Percentiles rank a stretch among this genome's conserved stretches.
phyloP scores from a whole-genome alignment of 2,329 filamentous ascomycete species.

The Botrytis medusae region DNA sequence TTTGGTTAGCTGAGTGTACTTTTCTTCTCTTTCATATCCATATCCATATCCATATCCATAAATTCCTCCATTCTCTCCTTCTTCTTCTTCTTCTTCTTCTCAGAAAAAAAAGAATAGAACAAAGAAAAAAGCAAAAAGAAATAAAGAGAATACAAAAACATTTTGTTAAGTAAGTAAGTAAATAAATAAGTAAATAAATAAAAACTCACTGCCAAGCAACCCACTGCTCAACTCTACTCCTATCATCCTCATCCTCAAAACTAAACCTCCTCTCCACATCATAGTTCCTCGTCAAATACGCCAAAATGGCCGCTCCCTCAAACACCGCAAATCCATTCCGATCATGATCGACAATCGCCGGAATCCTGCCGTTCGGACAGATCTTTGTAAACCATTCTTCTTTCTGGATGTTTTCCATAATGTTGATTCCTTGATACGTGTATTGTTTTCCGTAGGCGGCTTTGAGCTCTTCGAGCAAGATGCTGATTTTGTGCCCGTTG shows the following conservation, averaged over 20 bases:
- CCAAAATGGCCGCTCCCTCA: conserved; percentile 71
- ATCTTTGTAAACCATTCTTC: conserved; percentile 64
- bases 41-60: neutral
- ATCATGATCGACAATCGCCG: conserved; percentile 66
- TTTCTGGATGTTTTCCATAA: conserved; percentile 63
- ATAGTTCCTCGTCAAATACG: conserved; percentile 72
- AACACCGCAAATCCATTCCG: conserved; percentile 64
- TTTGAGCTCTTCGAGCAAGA: conserved; percentile 65
- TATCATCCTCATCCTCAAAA: conserved; percentile 54
- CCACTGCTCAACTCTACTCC: conserved; percentile 56
- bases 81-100: neutral
- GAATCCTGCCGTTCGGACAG: conserved; percentile 65
- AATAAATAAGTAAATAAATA: neutral
- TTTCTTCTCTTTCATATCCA: neutral
- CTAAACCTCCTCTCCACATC: conserved; percentile 67
- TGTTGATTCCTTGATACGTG: conserved; percentile 59
- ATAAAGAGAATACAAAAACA: neutral
- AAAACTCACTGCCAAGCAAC: conserved; percentile 56
- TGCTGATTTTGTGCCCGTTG: conserved; percentile 57
- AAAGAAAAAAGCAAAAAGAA: neutral
- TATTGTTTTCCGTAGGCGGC: conserved; percentile 63
- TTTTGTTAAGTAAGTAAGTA: no score
- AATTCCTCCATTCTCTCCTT: accelerated
- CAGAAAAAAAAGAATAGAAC: neutral
- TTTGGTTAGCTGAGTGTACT: neutral